Conservation (phyloP, 768 basidiomycete species). For the Guyanaporus albipodus region DNA sequence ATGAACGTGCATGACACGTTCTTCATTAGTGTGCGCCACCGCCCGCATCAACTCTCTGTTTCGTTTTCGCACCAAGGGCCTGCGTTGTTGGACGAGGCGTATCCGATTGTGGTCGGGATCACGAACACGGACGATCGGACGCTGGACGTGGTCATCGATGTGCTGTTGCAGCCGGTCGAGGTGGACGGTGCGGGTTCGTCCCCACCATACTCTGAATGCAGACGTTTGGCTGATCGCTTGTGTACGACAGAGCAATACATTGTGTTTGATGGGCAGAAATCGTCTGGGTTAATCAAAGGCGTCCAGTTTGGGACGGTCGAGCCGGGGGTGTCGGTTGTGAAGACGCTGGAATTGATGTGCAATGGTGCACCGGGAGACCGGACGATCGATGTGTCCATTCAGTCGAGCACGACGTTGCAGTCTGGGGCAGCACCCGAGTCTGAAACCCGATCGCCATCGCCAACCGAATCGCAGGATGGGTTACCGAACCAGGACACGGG, state of each 20-base stretch:
- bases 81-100: constrained; percentile 78
- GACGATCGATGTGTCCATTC: constrained; percentile 76
- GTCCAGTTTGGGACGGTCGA: constrained; percentile 59
- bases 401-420: constrained; percentile 41
- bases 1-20: neutral
- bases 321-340: constrained; percentile 54
- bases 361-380: constrained; percentile 66
- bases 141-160: constrained; percentile 65
- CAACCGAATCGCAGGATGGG: constrained; percentile 4
- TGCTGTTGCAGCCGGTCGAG: constrained; percentile 78
- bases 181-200: constrained; percentile 64
- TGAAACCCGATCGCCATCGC: neutral
- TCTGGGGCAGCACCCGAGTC: neutral
- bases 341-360: constrained; percentile 61
- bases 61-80: constrained; percentile 57
- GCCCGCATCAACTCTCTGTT: constrained; percentile 55
- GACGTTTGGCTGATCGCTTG: no score
- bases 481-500: constrained; percentile 24
- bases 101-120: constrained; percentile 67
- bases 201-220: no score
- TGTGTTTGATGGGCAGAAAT: constrained; percentile 55
- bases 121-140: constrained; percentile 68
- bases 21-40: constrained; percentile 52
- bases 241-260: constrained; percentile 62
- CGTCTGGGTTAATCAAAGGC: constrained; percentile 71